Evolutionary conservation across 768 basidiomycete genomes (phyloP), one percentile per base, ranked within the genome.

Genomic region (Mycena vitilis): DNA sequence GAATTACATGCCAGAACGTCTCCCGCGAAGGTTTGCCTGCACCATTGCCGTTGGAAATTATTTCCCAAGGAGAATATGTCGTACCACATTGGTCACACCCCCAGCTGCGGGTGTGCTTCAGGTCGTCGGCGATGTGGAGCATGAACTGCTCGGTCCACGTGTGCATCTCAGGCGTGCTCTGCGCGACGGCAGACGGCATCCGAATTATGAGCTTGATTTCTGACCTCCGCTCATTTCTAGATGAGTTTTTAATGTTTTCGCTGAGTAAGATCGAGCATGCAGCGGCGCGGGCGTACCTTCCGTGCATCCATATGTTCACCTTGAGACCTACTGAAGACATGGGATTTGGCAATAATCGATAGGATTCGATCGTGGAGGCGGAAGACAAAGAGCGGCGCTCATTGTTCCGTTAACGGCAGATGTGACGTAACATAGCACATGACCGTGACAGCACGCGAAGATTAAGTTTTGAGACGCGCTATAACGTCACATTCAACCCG

Each of bases 61-160:
- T n/a, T 25, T 2, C 4, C n/a, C n/a, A n/a, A n/a, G n/a, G 25
- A 34, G 20, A 13, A 12, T 20, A 3, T 18, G n/a, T 4, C 47
- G 16, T 51, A 64, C 63, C 63, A 22, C 63, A 64, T 8, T 36
- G 36, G 25, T 64, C 63, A 47, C 63, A 64, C 18, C 63, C 34
- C 58, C 52, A 60, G 52, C 53, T 47, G 10, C 54, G 58, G 9
- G 58, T 66, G 59, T 66, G 58, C 52, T 66, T 66, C 13, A 66
- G 40, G 23, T 66, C 65, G 22, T 60, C 58, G 0, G 58, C 44
- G 34, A 60, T 60, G 11, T 66, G 51, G 10, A 66, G 37, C 65
- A 60, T 66, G 23, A 60, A 60, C 30, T 55, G 42, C 37, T 55
- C 58, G 9, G 59, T 66, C 65, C 65, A 66, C 59, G 53, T 47